Evolutionary conservation across 768 basidiomycete species (phyloP).

Genomic region (Collybia sordida): DNA sequence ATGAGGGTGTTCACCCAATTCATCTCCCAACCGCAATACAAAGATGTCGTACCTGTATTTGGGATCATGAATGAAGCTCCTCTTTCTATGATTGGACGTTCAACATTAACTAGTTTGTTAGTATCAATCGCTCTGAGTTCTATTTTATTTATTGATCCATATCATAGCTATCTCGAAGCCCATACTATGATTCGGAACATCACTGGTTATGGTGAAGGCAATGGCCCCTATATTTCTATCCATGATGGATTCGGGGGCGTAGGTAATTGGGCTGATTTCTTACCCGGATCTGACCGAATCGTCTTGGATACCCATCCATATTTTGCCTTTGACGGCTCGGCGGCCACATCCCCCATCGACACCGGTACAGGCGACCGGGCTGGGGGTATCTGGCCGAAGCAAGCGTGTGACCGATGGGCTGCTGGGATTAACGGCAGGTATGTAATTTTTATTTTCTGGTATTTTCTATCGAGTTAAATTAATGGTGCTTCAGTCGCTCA

Average conservation of each 20-base stretch:
- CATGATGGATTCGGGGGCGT: conserved; percentile 49
- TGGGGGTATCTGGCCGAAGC: conserved; percentile 41
- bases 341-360: conserved; percentile 28
- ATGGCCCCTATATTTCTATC: conserved; percentile 53
- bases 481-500: conserved; percentile 14
- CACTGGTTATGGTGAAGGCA: conserved; percentile 72
- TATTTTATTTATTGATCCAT: conserved; percentile 26
- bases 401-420: conserved; percentile 56
- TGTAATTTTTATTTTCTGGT: not conserved
- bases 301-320: conserved; percentile 41
- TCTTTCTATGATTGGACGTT: conserved; percentile 52
- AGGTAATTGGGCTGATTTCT: conserved; percentile 28
- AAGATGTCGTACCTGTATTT: conserved; percentile 61
- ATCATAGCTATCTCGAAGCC: conserved; percentile 51
- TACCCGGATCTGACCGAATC: conserved; percentile 40
- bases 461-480: conserved; percentile 6
- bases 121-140: conserved; percentile 35
- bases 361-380: conserved; percentile 26
- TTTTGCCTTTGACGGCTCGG: conserved; percentile 45
- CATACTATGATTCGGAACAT: conserved; percentile 68
- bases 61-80: conserved; percentile 67
- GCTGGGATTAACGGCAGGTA: conserved; percentile 22
- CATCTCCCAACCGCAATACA: conserved; percentile 78
- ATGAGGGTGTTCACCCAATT: conserved; percentile 82
- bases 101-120: conserved; percentile 61